Base-by-base conservation (phyloP, 345 rosid genomes). In the Draba incana region DNA sequence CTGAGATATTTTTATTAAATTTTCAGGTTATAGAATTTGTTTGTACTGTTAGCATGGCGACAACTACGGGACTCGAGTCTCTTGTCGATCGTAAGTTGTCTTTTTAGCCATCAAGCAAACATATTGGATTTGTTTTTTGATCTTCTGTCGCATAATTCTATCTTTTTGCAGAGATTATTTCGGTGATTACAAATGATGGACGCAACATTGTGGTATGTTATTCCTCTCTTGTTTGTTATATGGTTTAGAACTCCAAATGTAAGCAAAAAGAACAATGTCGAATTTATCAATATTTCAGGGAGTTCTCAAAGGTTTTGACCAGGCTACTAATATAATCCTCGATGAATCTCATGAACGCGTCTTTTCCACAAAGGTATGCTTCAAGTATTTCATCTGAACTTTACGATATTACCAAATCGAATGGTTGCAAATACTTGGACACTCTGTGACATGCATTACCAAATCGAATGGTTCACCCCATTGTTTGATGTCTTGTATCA, bases 341-440 rank as follows among this genome's bases (percentile, higher is more conserved):
- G 98, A 93, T 69, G 96, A 90, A 78, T 86, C 94, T 78, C 96
- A 93, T 67, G 94, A 88, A 42, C 96, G 96, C 14, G 96, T 90
- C 46, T 90, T 82, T 79, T 90, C 93, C 57, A 86, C 98, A 2
- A 90, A 86, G 98, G 93, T 88, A 20, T 35, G 57, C 58, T 64
- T 46, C 24, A 2, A 12, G 64, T 46, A 4, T 54, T 53, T 42
- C 33, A 38, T 27, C 46, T 48, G 8, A 24, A 39, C 6, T 7
- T n/a, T n/a, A n/a, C n/a, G n/a, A 8, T 27, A 5, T 2, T 14
- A 25, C 75, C 35, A 45, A 60, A 61, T 60, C 4, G 8, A 38
- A 61, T 60, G 37, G 24, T 3, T 50, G n/a, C 3, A 12, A 46
- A 5, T 16, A 48, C 14, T 39, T 59, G 9, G 46, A 12, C 7